These are phyloP conservation scores for Cynanchum wilfordii DNA, from an alignment of 257 asterid genomes.

Conservation along the genomic window DNA sequence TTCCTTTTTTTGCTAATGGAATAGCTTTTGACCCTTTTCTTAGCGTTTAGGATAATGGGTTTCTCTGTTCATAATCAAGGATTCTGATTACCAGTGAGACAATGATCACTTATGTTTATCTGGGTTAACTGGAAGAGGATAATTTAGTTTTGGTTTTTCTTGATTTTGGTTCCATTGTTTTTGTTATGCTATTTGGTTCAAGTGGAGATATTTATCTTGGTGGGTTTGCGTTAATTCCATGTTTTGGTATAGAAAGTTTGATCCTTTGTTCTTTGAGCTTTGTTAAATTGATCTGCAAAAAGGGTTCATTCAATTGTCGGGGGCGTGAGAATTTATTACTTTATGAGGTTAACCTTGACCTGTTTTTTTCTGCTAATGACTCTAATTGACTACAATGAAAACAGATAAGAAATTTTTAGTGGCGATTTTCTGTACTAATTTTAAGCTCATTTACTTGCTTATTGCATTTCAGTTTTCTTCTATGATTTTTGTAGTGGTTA, in stretches of 20 bases:
- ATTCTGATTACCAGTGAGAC: background rate
- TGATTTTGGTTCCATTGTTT: constrained; percentile 6
- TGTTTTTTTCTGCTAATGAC: background rate
- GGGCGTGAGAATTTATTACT: constrained; percentile 5
- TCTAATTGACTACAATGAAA: background rate
- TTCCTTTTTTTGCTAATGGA: background rate
- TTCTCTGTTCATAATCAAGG: background rate
- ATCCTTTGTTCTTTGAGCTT: background rate
- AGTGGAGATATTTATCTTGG: constrained; percentile 8
- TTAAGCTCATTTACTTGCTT: background rate
- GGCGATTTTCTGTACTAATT: background rate
- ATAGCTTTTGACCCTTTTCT: constrained; percentile 3
- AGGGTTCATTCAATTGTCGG: background rate
- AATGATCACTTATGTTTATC: background rate
- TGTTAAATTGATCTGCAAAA: constrained; percentile 16
- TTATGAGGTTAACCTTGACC: background rate
- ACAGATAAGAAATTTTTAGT: background rate
- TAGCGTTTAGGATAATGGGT: constrained; percentile 1
- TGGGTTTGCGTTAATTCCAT: constrained; percentile 3
- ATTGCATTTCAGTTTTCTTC: background rate
- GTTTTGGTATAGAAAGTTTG: background rate
- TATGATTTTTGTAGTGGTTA: background rate
- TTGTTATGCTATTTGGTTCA: constrained; percentile 7
- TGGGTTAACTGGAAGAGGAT: background rate
- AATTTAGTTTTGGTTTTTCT: background rate